A percentile compares a stretch with the other conserved stretches of the same genome.
These are phyloP conservation scores for Geotrichum klebahnii DNA, from an alignment of 1,139 yeast genomes.

Conservation along the genomic window DNA sequence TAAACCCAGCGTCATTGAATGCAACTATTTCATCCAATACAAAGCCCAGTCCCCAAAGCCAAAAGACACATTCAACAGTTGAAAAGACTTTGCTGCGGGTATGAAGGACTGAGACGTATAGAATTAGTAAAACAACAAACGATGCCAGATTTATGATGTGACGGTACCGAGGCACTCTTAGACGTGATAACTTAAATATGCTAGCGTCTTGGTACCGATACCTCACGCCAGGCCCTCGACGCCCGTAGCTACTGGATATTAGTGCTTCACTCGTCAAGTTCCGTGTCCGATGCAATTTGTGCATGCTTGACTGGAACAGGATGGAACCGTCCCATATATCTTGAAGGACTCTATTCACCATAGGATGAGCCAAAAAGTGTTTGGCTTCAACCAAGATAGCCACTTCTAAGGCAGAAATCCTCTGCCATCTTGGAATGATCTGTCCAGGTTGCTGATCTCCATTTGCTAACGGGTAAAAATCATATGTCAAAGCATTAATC, in stretches of 20 bases:
- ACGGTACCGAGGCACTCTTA: constrained; percentile 41
- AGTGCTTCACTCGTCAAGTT: constrained; percentile 33
- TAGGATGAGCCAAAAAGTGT: constrained; percentile 54
- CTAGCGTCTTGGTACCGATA: constrained; percentile 40
- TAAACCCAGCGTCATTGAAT: constrained; percentile 39
- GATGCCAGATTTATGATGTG: constrained; percentile 43
- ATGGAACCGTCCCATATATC: constrained; percentile 54
- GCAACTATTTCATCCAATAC: constrained; percentile 41
- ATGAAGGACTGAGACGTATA: constrained; percentile 37
- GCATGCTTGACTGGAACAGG: constrained; percentile 41
- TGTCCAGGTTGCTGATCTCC: constrained; percentile 28
- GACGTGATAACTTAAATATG: constrained; percentile 39
- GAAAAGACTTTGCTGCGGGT: constrained; percentile 27
- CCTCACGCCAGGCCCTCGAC: constrained; percentile 40
- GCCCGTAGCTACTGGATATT: constrained; percentile 35
- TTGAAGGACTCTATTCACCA: constrained; percentile 49
- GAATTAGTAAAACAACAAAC: constrained; percentile 37
- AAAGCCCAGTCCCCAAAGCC: constrained; percentile 41
- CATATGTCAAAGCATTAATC: constrained; percentile 44
- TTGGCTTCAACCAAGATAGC: constrained; percentile 55
- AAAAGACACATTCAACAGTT: constrained; percentile 34
- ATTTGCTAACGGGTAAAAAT: constrained; percentile 42
- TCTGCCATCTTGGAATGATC: constrained; percentile 44
- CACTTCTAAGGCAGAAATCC: constrained; percentile 54
- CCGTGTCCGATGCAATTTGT: constrained; percentile 39